Base-by-base conservation (phyloP, 164 flowering plant species). In the Warburgia ugandensis region DNA sequence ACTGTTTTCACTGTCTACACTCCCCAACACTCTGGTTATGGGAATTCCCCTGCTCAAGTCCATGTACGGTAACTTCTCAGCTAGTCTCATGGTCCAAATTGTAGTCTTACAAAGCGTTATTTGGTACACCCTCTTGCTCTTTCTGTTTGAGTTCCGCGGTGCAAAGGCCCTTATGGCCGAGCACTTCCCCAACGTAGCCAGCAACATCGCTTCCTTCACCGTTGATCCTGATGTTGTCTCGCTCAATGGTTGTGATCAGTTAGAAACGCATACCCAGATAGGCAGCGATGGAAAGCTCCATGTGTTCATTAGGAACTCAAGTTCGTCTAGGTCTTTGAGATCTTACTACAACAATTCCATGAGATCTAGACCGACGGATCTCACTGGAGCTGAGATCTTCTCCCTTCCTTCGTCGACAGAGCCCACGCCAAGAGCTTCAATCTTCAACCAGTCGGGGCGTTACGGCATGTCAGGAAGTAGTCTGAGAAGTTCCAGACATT, bases 1-100 rank as follows among this genome's bases (percentile, higher is more conserved):
- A 2, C 51, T 62, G 29, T 62, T 62, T 52, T 62, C 66, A 13
- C 61, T 56, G 11, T 62, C 61, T n/a, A 49, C 61, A 8, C 66
- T 62, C 29, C 66, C 66, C 13, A 64, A 64, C 50, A 64, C 68
- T 4, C 59, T 64, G 12, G 57, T 64, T 38, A 59, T 64, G 45
- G 68, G 68, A 14, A 46, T 64, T 38, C 68, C 68, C 14, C 50
- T 65, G 39, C 56, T 65, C 30, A 29, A 29, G 11, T 64, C 51
- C 21, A 65, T 59, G 64, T 59, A 65, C 26, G 60, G 68, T 0
- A 47, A 59, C 1, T 43, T 42, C 54, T 41, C 59, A 1, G 56
- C 45, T 21, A 26, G 30, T 5, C 47, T 65, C 6, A 54, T 65
- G 59, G 60, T 65, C 8, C 64, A 64, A 26, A 59, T 63, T 7